A percentile compares a stretch with the other conserved stretches of the same genome.
Conservation (phyloP, 192 early-diverging fungal species). For the Thamnidium elegans region DNA sequence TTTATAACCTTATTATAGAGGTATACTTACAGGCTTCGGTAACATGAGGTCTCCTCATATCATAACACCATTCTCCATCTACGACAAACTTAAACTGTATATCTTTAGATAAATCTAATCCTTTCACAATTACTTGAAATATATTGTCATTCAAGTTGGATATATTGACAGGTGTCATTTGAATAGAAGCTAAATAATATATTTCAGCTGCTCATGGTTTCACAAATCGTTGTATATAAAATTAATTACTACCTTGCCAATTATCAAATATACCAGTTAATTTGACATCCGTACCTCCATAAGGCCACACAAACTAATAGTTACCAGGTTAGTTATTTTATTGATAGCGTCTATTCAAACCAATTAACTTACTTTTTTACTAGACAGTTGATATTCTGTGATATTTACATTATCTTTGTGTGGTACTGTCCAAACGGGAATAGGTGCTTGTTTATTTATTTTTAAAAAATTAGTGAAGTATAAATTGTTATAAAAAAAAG, state of each 20-base stretch:
- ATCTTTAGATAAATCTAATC: slow-evolving; percentile 24
- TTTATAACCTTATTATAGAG: neutral
- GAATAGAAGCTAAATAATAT: slow-evolving; percentile 10
- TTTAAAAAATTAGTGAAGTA: no score
- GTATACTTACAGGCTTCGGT: slow-evolving; percentile 18
- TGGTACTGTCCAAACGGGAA: no score
- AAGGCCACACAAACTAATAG: slow-evolving; percentile 36
- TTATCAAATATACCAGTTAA: slow-evolving; percentile 42
- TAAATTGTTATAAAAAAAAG: no score
- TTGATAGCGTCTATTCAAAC: no score
- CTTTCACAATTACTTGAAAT: slow-evolving; percentile 1
- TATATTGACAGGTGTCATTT: slow-evolving; percentile 12
- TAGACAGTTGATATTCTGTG: no score
- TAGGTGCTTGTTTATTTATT: no score
- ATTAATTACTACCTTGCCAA: slow-evolving; percentile 35
- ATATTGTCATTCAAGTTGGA: slow-evolving; percentile 1
- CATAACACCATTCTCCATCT: slow-evolving; percentile 41
- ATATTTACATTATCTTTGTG: no score
- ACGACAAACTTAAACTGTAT: slow-evolving; percentile 41
- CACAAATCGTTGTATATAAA: neutral
- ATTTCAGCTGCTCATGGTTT: neutral
- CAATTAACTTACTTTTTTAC: no score
- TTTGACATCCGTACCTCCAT: slow-evolving; percentile 38
- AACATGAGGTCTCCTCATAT: slow-evolving; percentile 25
- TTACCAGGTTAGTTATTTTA: neutral